Conservation (phyloP, 305 asterid genomes). For the Fraxinus paxiana region DNA sequence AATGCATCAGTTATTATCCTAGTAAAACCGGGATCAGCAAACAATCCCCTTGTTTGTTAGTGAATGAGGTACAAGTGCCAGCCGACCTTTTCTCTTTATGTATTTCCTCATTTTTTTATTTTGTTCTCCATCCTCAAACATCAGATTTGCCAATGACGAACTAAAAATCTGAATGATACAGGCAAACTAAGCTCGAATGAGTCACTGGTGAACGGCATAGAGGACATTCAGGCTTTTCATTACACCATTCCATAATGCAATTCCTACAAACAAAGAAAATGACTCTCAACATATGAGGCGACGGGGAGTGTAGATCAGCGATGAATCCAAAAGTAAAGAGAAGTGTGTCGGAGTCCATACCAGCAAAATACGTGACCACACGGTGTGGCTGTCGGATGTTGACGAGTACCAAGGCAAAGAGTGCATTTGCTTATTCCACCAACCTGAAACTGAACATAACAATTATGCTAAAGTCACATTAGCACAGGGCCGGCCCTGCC, state of each 20-base stretch:
- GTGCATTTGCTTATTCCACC: conserved; percentile 83
- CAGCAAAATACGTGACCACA: conserved; percentile 99
- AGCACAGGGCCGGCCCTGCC: not conserved
- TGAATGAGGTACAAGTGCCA: not conserved
- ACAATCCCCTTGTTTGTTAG: not conserved
- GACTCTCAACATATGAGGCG: conserved; percentile 7
- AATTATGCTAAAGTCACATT: not conserved
- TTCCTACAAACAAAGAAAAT: conserved; percentile 47
- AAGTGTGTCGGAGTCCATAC: conserved; percentile 36
- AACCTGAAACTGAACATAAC: conserved; percentile 50
- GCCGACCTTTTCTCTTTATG: not conserved
- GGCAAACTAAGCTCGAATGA: conserved; percentile 81
- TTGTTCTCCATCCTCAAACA: not conserved
- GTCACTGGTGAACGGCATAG: conserved; percentile 87
- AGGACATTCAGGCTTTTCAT: conserved; percentile 97
- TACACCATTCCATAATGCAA: conserved; percentile 99
- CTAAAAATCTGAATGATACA: conserved; percentile 87
- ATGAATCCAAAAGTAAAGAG: not conserved
- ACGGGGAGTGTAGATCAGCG: not conserved
- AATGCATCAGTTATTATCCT: not conserved
- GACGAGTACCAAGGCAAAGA: conserved; percentile 90
- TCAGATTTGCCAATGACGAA: conserved; percentile 7
- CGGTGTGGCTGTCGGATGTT: conserved; percentile 87
- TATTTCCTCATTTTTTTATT: not conserved
- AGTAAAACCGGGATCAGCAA: not conserved